These are phyloP conservation scores for Pulveroboletus frians DNA, from an alignment of 768 basidiomycete genomes.

Conservation along the genomic window DNA sequence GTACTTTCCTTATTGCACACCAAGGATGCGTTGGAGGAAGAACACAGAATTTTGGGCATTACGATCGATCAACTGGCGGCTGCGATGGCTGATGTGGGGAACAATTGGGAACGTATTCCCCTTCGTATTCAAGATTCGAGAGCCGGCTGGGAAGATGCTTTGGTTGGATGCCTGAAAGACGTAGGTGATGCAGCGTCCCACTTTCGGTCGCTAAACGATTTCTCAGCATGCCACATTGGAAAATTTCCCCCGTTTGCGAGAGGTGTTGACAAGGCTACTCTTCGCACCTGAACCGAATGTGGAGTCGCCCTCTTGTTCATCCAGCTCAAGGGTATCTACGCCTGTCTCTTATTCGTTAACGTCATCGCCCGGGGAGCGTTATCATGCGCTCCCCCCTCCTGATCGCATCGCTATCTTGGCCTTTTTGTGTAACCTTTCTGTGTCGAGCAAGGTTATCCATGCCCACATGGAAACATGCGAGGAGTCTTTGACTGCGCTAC, in stretches of 20 bases:
- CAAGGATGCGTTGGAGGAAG: constrained; percentile 38
- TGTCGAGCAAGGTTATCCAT: constrained; percentile 87
- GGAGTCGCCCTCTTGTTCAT: constrained; percentile 41
- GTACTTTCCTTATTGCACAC: constrained; percentile 54
- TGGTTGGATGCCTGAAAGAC: constrained; percentile 85
- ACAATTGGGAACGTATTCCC: constrained; percentile 80
- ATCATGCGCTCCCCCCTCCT: constrained; percentile 62
- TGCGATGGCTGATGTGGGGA: constrained; percentile 76
- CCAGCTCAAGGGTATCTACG: constrained; percentile 45
- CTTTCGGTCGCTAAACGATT: neutral
- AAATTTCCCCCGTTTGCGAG: constrained; percentile 69
- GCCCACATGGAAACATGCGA: constrained; percentile 88
- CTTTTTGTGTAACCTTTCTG: constrained; percentile 85
- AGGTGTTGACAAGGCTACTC: constrained; percentile 65
- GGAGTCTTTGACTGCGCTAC: constrained; percentile 80
- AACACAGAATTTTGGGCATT: constrained; percentile 48
- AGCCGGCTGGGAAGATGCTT: constrained; percentile 87
- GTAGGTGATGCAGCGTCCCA: constrained; percentile 45
- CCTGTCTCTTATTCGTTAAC: constrained; percentile 39
- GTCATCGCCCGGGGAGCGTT: constrained; percentile 62
- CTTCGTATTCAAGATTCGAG: constrained; percentile 68
- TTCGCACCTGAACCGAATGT: constrained; percentile 54
- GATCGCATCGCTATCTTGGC: constrained; percentile 83
- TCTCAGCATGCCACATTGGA: constrained; percentile 65
- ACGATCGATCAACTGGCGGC: constrained; percentile 56